Conservation (phyloP, 2,329 filamentous ascomycete genomes). For the Fusarium sp. region DNA sequence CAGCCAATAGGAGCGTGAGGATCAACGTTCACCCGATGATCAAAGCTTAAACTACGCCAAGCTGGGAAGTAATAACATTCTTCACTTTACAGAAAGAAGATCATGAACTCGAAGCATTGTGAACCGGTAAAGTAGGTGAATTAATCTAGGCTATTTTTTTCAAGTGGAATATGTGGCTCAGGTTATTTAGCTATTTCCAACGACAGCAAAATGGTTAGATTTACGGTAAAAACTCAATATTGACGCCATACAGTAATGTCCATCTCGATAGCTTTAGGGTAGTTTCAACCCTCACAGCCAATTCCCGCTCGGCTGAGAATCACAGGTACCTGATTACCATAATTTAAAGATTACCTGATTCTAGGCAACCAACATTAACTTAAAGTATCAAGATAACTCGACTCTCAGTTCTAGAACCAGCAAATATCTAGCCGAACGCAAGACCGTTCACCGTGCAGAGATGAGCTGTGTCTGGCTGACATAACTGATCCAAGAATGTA, state of each 20-base stretch:
- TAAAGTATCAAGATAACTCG: fast-evolving
- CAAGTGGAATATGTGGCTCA: no score
- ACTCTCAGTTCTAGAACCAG: not conserved
- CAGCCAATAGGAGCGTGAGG: no score
- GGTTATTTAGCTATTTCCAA: no score
- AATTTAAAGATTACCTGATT: not conserved
- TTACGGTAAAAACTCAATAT: not conserved
- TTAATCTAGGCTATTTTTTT: no score
- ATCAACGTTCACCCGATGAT: no score
- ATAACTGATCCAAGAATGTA: no score
- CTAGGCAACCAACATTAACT: fast-evolving
- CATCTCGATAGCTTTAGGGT: not conserved
- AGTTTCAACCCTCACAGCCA: not conserved
- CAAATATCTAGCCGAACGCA: no score
- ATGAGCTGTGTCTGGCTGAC: no score
- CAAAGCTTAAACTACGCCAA: no score
- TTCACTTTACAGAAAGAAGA: fast-evolving
- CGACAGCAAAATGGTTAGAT: no score
- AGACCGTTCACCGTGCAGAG: fast-evolving
- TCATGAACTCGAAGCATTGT: fast-evolving
- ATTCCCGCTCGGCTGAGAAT: not conserved
- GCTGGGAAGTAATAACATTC: no score
- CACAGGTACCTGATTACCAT: not conserved
- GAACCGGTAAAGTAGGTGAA: no score
- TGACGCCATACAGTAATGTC: not conserved